Percentiles rank a stretch among this genome's conserved stretches.
phyloP scores from a whole-genome alignment of 1,284 basidiomycete species.

The Cryptococcus floricola region DNA sequence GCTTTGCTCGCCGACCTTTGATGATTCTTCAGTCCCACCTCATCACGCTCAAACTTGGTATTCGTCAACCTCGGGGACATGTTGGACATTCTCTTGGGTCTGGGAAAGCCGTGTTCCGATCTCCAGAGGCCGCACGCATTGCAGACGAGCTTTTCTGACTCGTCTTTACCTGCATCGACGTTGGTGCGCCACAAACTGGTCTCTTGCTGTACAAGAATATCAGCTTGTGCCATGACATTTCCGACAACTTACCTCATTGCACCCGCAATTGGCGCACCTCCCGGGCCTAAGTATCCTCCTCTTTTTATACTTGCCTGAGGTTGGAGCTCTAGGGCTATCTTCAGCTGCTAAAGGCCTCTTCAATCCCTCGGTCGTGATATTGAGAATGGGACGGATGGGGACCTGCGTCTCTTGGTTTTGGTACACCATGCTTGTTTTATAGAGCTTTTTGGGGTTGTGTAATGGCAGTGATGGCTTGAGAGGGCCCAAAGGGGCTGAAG shows the following conservation, averaged over 20 bases:
- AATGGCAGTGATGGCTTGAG: too few species aligned
- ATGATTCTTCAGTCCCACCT: too few species aligned
- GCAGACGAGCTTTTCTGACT: background rate
- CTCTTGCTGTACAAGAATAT: background rate
- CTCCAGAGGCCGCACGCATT: slow-evolving; percentile 2
- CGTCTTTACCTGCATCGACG: background rate
- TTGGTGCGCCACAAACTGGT: slow-evolving; percentile 2
- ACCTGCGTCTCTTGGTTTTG: too few species aligned
- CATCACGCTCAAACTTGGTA: too few species aligned
- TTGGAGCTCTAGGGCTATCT: background rate
- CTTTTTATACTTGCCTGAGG: background rate
- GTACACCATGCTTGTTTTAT: too few species aligned
- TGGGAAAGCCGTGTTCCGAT: slow-evolving; percentile 1
- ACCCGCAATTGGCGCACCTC: slow-evolving; percentile 1
- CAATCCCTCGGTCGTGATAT: background rate
- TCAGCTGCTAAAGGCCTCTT: background rate
- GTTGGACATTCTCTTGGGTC: background rate
- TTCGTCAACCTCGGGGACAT: background rate
- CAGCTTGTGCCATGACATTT: background rate
- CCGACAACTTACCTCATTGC: background rate
- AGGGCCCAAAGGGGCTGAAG: too few species aligned
- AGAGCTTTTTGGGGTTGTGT: too few species aligned
- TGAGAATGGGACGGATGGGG: background rate
- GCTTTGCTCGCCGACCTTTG: background rate
- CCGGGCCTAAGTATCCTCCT: background rate